Percentiles rank a stretch among this genome's conserved stretches.
Evolutionary conservation across 2,329 filamentous ascomycete genomes (phyloP).

Genomic region (Penicillium sp.): DNA sequence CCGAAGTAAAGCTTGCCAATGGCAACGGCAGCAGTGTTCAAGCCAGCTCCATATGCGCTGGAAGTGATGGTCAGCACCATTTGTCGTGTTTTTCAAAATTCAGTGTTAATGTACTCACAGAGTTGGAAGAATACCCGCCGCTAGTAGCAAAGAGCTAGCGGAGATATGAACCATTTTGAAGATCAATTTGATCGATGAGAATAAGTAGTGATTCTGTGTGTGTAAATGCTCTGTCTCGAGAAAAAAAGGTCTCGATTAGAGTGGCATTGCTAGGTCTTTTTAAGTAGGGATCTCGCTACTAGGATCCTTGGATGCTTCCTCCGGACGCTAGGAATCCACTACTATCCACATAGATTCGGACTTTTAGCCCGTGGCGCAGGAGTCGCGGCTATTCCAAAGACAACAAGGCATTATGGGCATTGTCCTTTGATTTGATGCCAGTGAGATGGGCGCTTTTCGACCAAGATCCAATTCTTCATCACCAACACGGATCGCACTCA

Average conservation of each 20-base stretch:
- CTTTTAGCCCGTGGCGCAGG: constrained; percentile 24
- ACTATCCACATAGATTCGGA: constrained; percentile 14
- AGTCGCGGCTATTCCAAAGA: constrained; percentile 22
- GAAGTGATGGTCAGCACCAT: not conserved
- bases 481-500: too few species aligned
- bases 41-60: constrained; percentile 30
- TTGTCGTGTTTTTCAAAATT: not conserved
- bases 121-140: constrained; percentile 28
- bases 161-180: constrained; percentile 28
- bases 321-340: not conserved
- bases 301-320: constrained; percentile 2
- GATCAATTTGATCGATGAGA: not conserved
- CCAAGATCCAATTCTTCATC: too few species aligned
- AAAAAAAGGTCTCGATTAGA: not conserved
- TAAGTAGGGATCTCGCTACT: not conserved
- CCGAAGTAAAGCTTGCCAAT: constrained; percentile 61
- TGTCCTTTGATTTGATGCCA: not conserved
- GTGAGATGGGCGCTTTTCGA: not conserved
- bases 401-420: constrained; percentile 6
- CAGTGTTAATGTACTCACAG: constrained; percentile 18
- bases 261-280: constrained; percentile 8
- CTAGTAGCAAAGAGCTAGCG: constrained; percentile 25
- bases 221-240: not conserved
- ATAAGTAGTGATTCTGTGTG: not conserved
- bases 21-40: constrained; percentile 50